phyloP scores from a whole-genome alignment of 2,329 filamentous ascomycete genomes.

The Pestalotiopsis fici region DNA sequence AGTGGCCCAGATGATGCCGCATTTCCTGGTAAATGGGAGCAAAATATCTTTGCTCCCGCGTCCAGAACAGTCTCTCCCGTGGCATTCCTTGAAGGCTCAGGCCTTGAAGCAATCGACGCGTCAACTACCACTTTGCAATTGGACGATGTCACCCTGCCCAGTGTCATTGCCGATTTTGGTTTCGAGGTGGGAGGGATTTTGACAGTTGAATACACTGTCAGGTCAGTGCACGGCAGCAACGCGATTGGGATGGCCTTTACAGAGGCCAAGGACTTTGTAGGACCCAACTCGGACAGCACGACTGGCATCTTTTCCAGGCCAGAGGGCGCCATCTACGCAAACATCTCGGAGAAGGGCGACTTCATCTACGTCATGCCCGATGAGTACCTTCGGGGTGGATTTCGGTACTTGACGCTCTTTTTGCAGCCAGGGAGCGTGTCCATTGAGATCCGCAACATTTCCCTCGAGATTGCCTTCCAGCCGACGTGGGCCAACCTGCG shows the following conservation, averaged over 20 bases:
- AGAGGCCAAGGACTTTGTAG: conserved; percentile 42
- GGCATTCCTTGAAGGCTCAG: conserved; percentile 33
- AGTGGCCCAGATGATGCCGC: conserved; percentile 47
- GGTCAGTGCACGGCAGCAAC: conserved; percentile 23
- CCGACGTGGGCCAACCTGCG: conserved; percentile 45
- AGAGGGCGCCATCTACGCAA: conserved; percentile 37
- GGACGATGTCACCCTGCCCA: conserved; percentile 11
- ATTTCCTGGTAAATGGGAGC: conserved; percentile 60
- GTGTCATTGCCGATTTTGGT: conserved; percentile 26
- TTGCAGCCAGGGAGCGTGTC: conserved; percentile 28
- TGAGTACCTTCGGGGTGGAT: conserved; percentile 40
- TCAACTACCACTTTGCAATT: conserved; percentile 15
- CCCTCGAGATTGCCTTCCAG: conserved; percentile 27
- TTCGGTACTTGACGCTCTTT: conserved; percentile 43
- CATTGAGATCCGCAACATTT: conserved; percentile 21
- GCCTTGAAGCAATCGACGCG: conserved; percentile 13
- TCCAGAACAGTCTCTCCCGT: conserved; percentile 50
- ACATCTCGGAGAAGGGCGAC: conserved; percentile 31
- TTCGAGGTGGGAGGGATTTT: conserved; percentile 27
- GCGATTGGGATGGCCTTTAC: conserved; percentile 42
- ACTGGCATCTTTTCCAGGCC: conserved; percentile 31
- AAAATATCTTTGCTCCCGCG: conserved; percentile 56
- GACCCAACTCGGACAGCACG: conserved; percentile 40
- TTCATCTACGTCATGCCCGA: conserved; percentile 38
- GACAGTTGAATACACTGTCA: conserved; percentile 24